These are phyloP conservation scores for Cucumis melo DNA, from an alignment of 306 rosid genomes.

Conservation along the genomic window DNA sequence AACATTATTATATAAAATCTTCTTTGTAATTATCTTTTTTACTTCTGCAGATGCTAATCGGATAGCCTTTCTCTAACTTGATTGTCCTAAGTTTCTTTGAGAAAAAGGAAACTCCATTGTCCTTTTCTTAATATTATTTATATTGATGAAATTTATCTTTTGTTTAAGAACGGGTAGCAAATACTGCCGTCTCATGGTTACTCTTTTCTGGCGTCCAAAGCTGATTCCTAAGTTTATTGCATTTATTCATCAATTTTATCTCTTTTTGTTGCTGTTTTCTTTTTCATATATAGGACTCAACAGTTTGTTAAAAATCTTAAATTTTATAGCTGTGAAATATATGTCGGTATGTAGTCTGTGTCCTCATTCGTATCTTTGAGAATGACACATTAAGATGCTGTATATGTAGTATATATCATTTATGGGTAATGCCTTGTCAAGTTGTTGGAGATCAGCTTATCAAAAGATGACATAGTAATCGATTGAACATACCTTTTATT, in stretches of 20 bases:
- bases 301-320: neutral
- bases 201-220: neutral
- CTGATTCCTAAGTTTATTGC: neutral
- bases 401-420: neutral
- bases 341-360: neutral
- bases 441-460: neutral
- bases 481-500: neutral
- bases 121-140: neutral
- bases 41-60: neutral
- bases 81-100: neutral
- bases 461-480: neutral
- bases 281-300: neutral
- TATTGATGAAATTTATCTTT: neutral
- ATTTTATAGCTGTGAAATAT: neutral
- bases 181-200: neutral
- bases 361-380: neutral
- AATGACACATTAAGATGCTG: neutral
- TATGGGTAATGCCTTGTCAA: neutral
- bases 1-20: no score
- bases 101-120: no score
- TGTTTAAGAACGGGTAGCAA: neutral
- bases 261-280: neutral
- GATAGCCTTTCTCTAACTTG: neutral
- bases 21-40: no score
- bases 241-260: neutral